Conservation (phyloP, 768 basidiomycete species). For the Mycena alexandri region DNA sequence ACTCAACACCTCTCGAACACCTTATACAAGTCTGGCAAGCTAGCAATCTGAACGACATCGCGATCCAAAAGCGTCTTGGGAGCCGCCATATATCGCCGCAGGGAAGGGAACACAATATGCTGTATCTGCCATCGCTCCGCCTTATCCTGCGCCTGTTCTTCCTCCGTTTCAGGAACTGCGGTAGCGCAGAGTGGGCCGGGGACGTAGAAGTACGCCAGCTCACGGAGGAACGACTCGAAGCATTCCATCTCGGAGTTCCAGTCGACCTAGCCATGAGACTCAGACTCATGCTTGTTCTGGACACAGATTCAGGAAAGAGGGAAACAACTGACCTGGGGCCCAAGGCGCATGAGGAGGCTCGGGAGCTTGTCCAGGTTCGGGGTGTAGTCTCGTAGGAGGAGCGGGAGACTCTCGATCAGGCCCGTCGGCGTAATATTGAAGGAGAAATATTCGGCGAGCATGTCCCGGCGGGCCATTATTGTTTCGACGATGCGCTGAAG, state of each 20-base stretch:
- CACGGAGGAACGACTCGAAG: conserved; percentile 87
- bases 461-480: conserved; percentile 73
- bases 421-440: conserved; percentile 77
- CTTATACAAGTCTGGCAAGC: conserved; percentile 91
- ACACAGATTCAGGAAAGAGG: no score
- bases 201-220: conserved; percentile 92
- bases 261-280: conserved; percentile 81
- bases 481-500: conserved; percentile 78
- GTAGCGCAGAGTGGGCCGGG: conserved; percentile 64
- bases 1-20: conserved; percentile 92
- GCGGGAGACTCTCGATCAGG: conserved; percentile 79
- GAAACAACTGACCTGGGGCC: conserved; percentile 77
- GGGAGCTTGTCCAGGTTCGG: conserved; percentile 94
- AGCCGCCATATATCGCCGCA: conserved; percentile 80
- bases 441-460: conserved; percentile 95
- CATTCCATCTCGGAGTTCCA: conserved; percentile 91
- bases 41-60: conserved; percentile 90
- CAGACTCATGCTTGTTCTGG: not conserved
- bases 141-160: conserved; percentile 60
- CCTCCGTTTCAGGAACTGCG: conserved; percentile 40
- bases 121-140: conserved; percentile 89
- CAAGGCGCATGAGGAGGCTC: conserved; percentile 89
- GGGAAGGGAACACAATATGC: conserved; percentile 89
- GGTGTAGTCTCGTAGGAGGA: conserved; percentile 87
- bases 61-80: conserved; percentile 75